Conservation (phyloP, 2,329 filamentous ascomycete species). For the Alternaria dauci region DNA sequence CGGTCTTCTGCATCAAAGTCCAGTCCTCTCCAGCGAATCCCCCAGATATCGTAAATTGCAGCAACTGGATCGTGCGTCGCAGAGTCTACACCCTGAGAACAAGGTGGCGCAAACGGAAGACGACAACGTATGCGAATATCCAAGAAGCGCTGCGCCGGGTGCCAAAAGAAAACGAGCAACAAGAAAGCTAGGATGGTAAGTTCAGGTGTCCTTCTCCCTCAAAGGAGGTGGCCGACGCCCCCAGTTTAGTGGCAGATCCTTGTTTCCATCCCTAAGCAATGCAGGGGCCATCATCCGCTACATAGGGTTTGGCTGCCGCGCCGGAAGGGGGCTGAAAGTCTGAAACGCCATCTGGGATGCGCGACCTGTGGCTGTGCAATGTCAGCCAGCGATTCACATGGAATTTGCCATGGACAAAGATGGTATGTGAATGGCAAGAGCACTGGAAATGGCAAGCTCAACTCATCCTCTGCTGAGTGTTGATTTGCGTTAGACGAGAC, state of each 20-base stretch:
- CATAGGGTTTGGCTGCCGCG: conserved; percentile 3
- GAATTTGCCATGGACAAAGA: not conserved
- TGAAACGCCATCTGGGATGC: conserved; percentile 1
- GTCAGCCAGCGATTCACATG: not conserved
- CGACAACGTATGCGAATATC: not conserved
- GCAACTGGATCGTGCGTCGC: not conserved
- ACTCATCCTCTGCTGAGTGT: not conserved
- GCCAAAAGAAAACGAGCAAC: not conserved
- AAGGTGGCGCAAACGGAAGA: not conserved
- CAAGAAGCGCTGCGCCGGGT: not conserved
- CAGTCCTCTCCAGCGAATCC: not conserved
- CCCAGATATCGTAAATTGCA: not conserved
- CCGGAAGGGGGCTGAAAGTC: not conserved
- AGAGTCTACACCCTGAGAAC: not conserved
- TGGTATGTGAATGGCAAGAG: not conserved
- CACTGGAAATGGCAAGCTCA: not conserved
- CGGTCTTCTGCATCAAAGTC: not conserved
- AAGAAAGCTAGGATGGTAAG: not conserved
- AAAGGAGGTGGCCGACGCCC: conserved; percentile 5
- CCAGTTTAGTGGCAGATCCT: conserved; percentile 7
- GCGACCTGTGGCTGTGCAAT: conserved; percentile 4
- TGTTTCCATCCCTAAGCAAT: conserved; percentile 1
- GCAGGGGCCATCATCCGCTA: not conserved
- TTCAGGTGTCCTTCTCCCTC: not conserved
- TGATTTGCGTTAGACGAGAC: not conserved